Percentiles rank a stretch among this genome's conserved stretches.
These are phyloP conservation scores for Candida lessepsii DNA, from an alignment of 805 yeast genomes.

Conservation along the genomic window DNA sequence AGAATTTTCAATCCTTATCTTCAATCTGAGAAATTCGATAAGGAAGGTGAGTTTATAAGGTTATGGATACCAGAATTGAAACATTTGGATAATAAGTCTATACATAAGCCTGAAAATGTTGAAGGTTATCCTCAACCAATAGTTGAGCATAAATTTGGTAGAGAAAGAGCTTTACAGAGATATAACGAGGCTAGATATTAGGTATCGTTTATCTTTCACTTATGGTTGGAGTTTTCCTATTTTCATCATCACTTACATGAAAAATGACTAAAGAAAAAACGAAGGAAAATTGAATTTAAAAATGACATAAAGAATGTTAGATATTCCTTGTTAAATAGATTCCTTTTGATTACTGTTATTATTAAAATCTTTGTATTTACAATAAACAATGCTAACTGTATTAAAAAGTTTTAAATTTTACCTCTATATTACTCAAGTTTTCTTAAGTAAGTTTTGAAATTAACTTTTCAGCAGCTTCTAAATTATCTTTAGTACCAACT, in stretches of 20 bases:
- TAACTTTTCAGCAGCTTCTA: constrained; percentile 32
- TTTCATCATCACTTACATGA: no score
- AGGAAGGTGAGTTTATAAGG: constrained; percentile 44
- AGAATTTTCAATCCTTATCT: constrained; percentile 52
- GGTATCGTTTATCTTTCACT: no score
- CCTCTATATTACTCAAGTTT: no score
- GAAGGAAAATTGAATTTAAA: no score
- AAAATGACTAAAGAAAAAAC: no score
- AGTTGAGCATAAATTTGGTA: constrained; percentile 39
- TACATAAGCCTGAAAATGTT: constrained; percentile 35
- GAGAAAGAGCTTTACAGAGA: constrained; percentile 43
- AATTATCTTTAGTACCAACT: constrained; percentile 57
- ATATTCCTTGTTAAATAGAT: no score
- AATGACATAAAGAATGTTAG: no score
- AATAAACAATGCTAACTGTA: no score
- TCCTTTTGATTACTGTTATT: no score
- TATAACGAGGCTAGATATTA: constrained; percentile 33
- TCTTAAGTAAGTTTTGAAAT: constrained; percentile 17
- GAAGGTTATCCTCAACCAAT: constrained; percentile 45
- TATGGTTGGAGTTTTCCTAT: neutral
- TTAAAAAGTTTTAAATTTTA: no score
- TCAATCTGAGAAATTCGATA: constrained; percentile 50
- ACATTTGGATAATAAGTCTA: constrained; percentile 25
- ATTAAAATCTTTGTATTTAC: no score
- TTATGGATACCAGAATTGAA: constrained; percentile 51